Evolutionary conservation across 2,329 filamentous ascomycete genomes (phyloP), one percentile per base, ranked within the genome.

Genomic region (Zymoseptoria passerinii): DNA sequence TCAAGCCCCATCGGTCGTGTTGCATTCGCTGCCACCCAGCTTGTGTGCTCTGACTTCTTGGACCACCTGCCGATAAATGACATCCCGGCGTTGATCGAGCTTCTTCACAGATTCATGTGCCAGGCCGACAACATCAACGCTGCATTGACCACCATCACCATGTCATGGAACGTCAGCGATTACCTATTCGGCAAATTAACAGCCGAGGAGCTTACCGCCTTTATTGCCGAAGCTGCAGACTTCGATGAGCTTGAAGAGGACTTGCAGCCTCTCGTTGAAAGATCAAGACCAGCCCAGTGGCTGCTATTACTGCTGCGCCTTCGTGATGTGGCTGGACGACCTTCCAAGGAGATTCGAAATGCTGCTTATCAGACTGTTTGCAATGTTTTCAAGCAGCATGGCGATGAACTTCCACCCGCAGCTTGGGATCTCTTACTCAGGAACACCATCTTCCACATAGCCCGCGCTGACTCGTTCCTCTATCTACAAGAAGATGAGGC

Each of bases 61-160:
- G 81, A 85, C 13, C 85, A 88, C 6, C 71, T 80, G n/a, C 77
- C 80, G 86, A 58, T 88, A 83, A 51, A 84, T 83, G 71, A 82
- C 78, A 53, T 96, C 82, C 76, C 89, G 87, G 72, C 80, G 86
- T 81, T 99, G 16, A 85, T 97, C 61, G 88, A 95, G 75, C 90
- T 92, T 9, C 81, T 99, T 20, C 90, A 90, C 68, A 87, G 88
- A 63, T 99, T 97, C 73, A 91, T 90, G 66, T 87, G 86, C 0
- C 94, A 99, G 72, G 82, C 87, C 63, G 89, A 95, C 65, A 94
- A 99, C 69, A 80, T 99, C 44, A 99, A 99, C 66, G 95, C 97
- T 68, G 92, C 92, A 0, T 78, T 99, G 27, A 97, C 94, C 83
- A 94, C 92, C 1, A 89, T 96, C 8, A 96, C 92, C 0, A 94